Conservation (phyloP, 208 protist species). For the Crithidia sp. region DNA sequence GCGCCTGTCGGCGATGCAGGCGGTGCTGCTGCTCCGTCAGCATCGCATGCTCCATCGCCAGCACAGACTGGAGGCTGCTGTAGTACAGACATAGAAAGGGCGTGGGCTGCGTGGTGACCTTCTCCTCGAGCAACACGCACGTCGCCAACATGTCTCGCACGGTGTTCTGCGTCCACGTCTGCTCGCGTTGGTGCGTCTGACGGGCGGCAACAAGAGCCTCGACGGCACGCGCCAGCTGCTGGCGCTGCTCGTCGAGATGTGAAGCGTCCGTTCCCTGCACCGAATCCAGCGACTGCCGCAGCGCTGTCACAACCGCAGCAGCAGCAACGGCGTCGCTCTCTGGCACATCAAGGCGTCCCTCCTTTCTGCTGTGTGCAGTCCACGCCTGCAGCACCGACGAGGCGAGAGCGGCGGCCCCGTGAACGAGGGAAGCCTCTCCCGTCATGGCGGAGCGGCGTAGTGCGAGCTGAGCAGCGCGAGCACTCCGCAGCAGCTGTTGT, state of each 20-base stretch:
- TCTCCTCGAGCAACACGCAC: conserved; percentile 13
- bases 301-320: background rate
- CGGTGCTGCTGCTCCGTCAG: conserved; percentile 24
- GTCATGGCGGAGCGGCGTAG: conserved; percentile 14
- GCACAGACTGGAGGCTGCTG: conserved; percentile 5
- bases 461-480: conserved; percentile 10
- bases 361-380: background rate
- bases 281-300: conserved; percentile 24
- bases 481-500: conserved; percentile 12
- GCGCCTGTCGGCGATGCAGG: conserved; percentile 1
- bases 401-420: conserved; percentile 23
- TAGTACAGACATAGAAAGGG: background rate
- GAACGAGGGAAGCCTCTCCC: conserved; percentile 16
- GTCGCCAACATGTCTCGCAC: conserved; percentile 7
- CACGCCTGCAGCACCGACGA: conserved; percentile 27
- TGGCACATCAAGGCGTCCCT: background rate
- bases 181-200: conserved; percentile 20
- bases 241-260: conserved; percentile 23
- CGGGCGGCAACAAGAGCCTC: conserved; percentile 14
- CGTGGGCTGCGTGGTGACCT: background rate
- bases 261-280: background rate
- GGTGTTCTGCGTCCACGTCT: conserved; percentile 12
- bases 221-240: conserved; percentile 31
- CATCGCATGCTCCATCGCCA: conserved; percentile 25
- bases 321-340: background rate